Base-by-base conservation (phyloP, 2,329 filamentous ascomycete genomes). In the Dryadomyces quercivorus region DNA sequence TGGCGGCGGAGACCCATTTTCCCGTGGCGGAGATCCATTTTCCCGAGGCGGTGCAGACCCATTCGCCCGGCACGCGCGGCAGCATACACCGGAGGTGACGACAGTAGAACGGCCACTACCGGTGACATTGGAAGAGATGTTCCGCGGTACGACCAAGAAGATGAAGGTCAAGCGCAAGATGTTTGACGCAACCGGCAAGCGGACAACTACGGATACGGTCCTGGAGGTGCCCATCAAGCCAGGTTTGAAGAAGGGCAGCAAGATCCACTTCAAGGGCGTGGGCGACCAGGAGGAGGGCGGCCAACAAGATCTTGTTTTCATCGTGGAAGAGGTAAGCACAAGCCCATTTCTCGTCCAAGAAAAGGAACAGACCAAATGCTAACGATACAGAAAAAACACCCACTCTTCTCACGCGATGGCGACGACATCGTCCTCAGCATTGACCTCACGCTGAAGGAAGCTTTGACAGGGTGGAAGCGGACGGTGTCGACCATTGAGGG, bases 121-220 rank as follows among this genome's bases (percentile, higher is more conserved):
- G 2, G 74, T 98, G 21, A 82, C 86, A 2, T 73, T 98, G 38
- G 93, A 98, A 69, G 93, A 98, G 64, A 72, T 97, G 58, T 97
- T 82, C 73, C 84, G 78, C 26, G 93, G 93, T 44, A 82, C 83
- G 40, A 89, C 86, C 50, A 98, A 98, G 80, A 96, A 95, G 77
- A 89, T 98, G 78, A 95, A 93, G 74, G 95, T 97, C 60, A 96
- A 95, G 75, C 82, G 92, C 64, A 97, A 97, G 81, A 90, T 86
- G 18, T 97, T 88, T 67, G 93, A 98, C 68, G 76, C 84, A 20
- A 84, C 78, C 0, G 89, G 89, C 56, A 95, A 95, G 74, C 83
- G 90, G 62, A 88, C 81, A 46, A 86, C 85, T 3, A 87, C 91
- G 57, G 93, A 98, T 63, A 87, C 91, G 64, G 88, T 96, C 18